A percentile compares a stretch with the other conserved stretches of the same genome.
Evolutionary conservation across 371 early-diverging fungal species (phyloP).

Genomic region (Sporodiniella umbellata): DNA sequence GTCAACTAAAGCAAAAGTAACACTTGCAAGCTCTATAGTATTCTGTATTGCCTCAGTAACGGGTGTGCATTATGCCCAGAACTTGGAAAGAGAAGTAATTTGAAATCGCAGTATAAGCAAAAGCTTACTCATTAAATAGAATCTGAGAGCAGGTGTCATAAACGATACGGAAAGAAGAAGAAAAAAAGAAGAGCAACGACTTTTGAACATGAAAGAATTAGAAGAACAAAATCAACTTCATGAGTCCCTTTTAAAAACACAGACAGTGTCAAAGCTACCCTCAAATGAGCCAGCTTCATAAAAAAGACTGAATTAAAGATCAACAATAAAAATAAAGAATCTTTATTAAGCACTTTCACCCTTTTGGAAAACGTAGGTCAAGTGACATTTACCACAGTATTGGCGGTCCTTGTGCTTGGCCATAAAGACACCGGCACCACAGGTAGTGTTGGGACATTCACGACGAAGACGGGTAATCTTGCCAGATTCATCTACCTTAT

Average conservation of each 20-base stretch:
- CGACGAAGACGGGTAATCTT: conserved; percentile 96
- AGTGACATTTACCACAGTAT: conserved; percentile 78
- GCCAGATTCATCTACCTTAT: conserved; percentile 94
- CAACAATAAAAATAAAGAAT: conserved; percentile 9
- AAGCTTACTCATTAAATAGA: conserved; percentile 7
- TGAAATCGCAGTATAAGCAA: background rate
- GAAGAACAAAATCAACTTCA: conserved; percentile 47
- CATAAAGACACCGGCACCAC: conserved; percentile 99
- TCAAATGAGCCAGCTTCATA: conserved; percentile 36
- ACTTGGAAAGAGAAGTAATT: conserved; percentile 43
- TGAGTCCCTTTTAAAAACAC: conserved; percentile 41
- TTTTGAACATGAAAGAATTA: conserved; percentile 40
- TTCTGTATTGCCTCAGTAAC: conserved; percentile 42
- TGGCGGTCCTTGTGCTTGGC: conserved; percentile 95
- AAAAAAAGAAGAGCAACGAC: conserved; percentile 35
- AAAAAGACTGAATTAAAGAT: conserved; percentile 17
- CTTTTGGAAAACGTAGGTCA: conserved; percentile 55
- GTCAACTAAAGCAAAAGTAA: conserved; percentile 37
- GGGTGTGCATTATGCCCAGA: conserved; percentile 51
- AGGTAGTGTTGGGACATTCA: conserved; percentile 89
- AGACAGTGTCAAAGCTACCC: conserved; percentile 31
- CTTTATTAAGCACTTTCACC: conserved; percentile 16
- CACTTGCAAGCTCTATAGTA: conserved; percentile 41
- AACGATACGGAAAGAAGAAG: conserved; percentile 40
- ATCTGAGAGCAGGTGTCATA: conserved; percentile 31